Percentiles rank a stretch among this genome's conserved stretches.
Evolutionary conservation across 176 grass and related monocot species (phyloP).

Genomic region (Thinopyrum elongatum): DNA sequence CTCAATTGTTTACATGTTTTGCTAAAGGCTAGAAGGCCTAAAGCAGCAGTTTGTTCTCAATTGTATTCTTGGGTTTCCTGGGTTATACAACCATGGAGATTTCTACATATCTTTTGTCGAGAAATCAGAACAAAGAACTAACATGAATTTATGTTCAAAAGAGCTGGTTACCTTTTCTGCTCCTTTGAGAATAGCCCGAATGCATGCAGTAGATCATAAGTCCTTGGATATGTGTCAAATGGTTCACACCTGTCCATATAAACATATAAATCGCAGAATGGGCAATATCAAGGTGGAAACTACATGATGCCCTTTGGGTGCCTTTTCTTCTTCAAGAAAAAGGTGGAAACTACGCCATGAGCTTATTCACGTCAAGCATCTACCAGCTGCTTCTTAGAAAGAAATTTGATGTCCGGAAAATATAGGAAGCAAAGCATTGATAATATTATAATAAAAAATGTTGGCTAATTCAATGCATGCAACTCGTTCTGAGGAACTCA

Average conservation of each 20-base stretch:
- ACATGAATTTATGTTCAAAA: not conserved
- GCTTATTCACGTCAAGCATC: not conserved
- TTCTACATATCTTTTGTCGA: not conserved
- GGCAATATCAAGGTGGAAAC: not conserved
- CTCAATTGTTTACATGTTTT: not conserved
- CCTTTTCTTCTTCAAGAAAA: too few species aligned
- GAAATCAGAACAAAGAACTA: conserved; percentile 3
- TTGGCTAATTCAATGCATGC: not conserved
- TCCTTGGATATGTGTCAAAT: conserved; percentile 98
- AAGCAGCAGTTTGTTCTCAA: not conserved
- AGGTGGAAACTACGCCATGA: not conserved
- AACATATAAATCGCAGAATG: conserved; percentile 16
- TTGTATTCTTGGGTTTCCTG: not conserved
- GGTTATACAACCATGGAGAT: not conserved
- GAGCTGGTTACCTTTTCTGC: conserved; percentile 60
- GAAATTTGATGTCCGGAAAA: not conserved
- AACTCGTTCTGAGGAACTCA: not conserved
- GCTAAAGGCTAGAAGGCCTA: not conserved
- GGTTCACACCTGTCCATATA: conserved; percentile 79
- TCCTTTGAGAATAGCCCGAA: conserved; percentile 80
- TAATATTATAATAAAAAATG: conserved; percentile 8
- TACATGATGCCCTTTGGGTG: too few species aligned
- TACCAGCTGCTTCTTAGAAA: not conserved
- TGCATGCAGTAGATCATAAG: conserved; percentile 86
- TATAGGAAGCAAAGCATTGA: not conserved